phyloP scores from a whole-genome alignment of 371 early-diverging fungal genomes.

The Mortierella sp. region DNA sequence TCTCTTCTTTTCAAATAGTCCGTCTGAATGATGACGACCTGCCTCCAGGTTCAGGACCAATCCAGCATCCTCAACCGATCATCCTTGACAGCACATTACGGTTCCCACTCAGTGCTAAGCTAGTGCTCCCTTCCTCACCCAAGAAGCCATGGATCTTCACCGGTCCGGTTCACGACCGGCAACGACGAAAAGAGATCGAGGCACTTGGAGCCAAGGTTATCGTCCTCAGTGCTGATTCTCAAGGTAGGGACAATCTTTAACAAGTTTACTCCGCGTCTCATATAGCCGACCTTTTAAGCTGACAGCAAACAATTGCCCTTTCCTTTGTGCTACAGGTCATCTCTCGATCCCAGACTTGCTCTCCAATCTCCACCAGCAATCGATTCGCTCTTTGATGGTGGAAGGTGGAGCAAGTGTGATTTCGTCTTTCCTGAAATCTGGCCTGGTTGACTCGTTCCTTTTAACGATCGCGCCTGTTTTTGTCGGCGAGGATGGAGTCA shows the following conservation, averaged over 20 bases:
- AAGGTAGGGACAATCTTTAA: constrained; percentile 6
- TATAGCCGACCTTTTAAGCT: too few relatives aligned
- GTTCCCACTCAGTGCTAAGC: constrained; percentile 62
- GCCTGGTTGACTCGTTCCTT: constrained; percentile 67
- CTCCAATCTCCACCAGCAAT: constrained; percentile 30
- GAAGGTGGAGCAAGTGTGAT: constrained; percentile 93
- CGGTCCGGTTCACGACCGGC: constrained; percentile 12
- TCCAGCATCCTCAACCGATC: constrained; percentile 81
- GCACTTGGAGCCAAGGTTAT: constrained; percentile 25
- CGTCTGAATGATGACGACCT: constrained; percentile 17
- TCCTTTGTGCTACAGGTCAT: constrained; percentile 3
- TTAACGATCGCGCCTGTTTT: constrained; percentile 84
- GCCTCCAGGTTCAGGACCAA: constrained; percentile 1
- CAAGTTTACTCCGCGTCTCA: too few relatives aligned
- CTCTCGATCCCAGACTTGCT: constrained; percentile 36
- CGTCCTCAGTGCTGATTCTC: constrained; percentile 15
- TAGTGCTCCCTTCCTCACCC: constrained; percentile 57
- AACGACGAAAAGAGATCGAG: constrained; percentile 25
- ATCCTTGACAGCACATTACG: constrained; percentile 82
- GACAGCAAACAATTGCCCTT: too few relatives aligned
- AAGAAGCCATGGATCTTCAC: constrained; percentile 57
- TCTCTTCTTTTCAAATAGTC: neutral
- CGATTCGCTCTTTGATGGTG: constrained; percentile 80
- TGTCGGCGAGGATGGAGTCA: constrained; percentile 72
- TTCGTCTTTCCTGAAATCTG: constrained; percentile 65